phyloP scores from a whole-genome alignment of 2,329 filamentous ascomycete genomes.

The Claviceps arundinis region DNA sequence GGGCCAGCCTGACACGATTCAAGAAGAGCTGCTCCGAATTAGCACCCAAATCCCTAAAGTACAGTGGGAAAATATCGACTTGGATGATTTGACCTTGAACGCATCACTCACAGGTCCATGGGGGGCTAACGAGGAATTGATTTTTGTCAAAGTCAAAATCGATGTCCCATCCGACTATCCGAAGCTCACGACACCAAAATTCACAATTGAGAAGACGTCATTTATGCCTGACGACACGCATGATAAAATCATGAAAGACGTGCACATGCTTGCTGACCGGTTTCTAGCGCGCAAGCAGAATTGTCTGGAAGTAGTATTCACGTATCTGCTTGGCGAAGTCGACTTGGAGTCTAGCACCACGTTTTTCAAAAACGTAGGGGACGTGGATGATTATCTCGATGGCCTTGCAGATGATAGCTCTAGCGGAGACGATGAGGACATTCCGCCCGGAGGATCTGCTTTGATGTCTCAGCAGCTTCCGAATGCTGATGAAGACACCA shows the following conservation, averaged over 20 bases:
- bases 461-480: slow-evolving; percentile 50
- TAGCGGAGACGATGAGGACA: slow-evolving; percentile 59
- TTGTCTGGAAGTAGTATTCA: slow-evolving; percentile 48
- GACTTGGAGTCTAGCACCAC: slow-evolving; percentile 47
- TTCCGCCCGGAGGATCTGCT: slow-evolving; percentile 37
- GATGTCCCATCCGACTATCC: slow-evolving; percentile 48
- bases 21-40: slow-evolving; percentile 52
- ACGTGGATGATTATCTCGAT: slow-evolving; percentile 44
- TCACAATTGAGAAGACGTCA: slow-evolving; percentile 46
- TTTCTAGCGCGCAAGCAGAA: slow-evolving; percentile 46
- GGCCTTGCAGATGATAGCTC: slow-evolving; percentile 63
- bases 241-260: slow-evolving; percentile 36
- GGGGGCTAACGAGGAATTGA: slow-evolving; percentile 41
- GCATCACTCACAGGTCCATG: slow-evolving; percentile 54
- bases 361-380: slow-evolving; percentile 50
- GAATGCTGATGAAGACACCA: slow-evolving; percentile 39
- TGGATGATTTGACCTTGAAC: slow-evolving; percentile 44
- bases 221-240: slow-evolving; percentile 46
- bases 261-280: slow-evolving; percentile 41
- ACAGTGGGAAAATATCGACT: slow-evolving; percentile 50
- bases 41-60: slow-evolving; percentile 50
- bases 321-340: slow-evolving; percentile 50
- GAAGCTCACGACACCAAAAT: slow-evolving; percentile 41
- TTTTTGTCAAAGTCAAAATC: slow-evolving; percentile 50
- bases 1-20: slow-evolving; percentile 48